Percentiles rank a stretch among this genome's conserved stretches.
Conservation (phyloP, 305 asterid genomes). For the Fraxinus ornus region DNA sequence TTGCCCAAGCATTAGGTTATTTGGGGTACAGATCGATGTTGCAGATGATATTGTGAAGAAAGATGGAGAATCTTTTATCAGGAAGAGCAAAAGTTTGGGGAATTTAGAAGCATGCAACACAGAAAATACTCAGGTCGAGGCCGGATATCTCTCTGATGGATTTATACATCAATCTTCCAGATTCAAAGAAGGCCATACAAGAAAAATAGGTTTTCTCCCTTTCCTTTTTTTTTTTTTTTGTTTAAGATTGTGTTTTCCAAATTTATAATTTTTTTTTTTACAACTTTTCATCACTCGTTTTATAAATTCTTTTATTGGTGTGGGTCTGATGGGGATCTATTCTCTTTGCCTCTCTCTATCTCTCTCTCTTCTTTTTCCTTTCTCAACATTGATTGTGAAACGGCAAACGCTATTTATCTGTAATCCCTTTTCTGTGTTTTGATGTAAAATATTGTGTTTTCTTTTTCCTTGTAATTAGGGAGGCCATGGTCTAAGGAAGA, state of each 20-base stretch:
- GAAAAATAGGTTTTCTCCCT: slow-evolving; percentile 23
- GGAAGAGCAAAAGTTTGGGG: slow-evolving; percentile 31
- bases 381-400: no score
- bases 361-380: no score
- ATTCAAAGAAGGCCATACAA: slow-evolving; percentile 5
- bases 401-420: neutral
- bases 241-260: neutral
- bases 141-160: slow-evolving; percentile 31
- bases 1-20: slow-evolving; percentile 24
- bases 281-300: neutral
- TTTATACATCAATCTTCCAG: slow-evolving; percentile 17
- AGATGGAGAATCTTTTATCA: slow-evolving; percentile 8
- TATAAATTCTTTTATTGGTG: neutral
- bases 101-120: slow-evolving; percentile 21
- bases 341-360: neutral
- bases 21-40: slow-evolving; percentile 34
- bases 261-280: neutral
- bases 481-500: slow-evolving; percentile 44
- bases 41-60: neutral
- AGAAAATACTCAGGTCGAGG: slow-evolving; percentile 4
- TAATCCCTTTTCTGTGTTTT: neutral
- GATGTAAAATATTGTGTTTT: neutral
- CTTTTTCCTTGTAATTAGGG: slow-evolving; percentile 19
- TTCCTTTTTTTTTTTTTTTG: neutral
- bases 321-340: neutral